Percentiles rank a stretch among this genome's conserved stretches.
These are phyloP conservation scores for Gymnopilus junonius DNA, from an alignment of 768 basidiomycete species.

Conservation along the genomic window DNA sequence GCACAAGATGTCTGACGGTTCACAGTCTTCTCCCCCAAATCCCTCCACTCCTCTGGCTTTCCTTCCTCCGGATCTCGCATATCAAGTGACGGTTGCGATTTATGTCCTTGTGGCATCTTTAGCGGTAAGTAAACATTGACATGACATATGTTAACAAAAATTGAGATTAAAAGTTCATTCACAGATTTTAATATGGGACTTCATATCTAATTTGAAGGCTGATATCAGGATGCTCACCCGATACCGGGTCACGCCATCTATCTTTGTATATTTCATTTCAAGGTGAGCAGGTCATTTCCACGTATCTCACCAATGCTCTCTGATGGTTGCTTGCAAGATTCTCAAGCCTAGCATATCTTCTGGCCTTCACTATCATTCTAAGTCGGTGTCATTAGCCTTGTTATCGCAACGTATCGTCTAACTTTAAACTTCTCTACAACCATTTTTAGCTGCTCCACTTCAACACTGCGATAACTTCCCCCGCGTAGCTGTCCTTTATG, in stretches of 20 bases:
- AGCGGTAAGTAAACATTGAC: constrained; percentile 6
- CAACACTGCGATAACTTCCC: constrained; percentile 14
- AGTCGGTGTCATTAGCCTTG: constrained; percentile 3
- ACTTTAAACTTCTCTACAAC: background rate
- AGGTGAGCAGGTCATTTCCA: background rate
- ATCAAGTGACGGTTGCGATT: constrained; percentile 28
- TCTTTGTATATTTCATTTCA: constrained; percentile 28
- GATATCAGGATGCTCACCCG: constrained; percentile 26
- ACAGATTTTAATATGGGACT: constrained; percentile 34
- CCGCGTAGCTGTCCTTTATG: constrained; percentile 12
- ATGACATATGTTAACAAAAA: background rate
- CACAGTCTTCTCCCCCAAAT: constrained; percentile 15
- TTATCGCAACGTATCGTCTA: no score
- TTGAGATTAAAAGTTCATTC: background rate
- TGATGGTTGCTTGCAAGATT: constrained; percentile 1
- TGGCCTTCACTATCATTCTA: constrained; percentile 9
- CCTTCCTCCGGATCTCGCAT: constrained; percentile 28
- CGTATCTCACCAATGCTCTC: background rate
- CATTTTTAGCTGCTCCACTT: constrained; percentile 18
- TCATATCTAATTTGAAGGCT: constrained; percentile 22
- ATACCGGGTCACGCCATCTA: constrained; percentile 19
- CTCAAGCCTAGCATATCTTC: constrained; percentile 8
- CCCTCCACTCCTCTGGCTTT: constrained; percentile 36
- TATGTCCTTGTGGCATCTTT: constrained; percentile 30
- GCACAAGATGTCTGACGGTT: background rate